phyloP scores from a whole-genome alignment of 2,329 filamentous ascomycete genomes.

The Ophiostoma montium region DNA sequence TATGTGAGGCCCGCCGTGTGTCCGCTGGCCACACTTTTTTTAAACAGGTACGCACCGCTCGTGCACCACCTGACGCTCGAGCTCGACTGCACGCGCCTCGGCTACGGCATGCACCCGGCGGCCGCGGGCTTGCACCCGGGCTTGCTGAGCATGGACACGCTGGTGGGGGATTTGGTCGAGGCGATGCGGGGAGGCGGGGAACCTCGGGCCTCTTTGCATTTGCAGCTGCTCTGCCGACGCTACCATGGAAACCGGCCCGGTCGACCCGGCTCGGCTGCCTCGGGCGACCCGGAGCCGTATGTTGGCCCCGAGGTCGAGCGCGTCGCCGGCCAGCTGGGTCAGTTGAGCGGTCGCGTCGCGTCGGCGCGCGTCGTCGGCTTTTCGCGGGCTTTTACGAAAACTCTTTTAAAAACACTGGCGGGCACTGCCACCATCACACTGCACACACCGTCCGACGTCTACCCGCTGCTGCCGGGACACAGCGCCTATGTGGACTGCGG shows the following conservation, averaged over 20 bases:
- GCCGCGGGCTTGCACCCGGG: slow-evolving; percentile 16
- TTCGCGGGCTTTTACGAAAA: neutral
- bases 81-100: slow-evolving; percentile 26
- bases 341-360: slow-evolving; percentile 18
- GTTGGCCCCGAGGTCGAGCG: slow-evolving; percentile 10
- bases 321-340: slow-evolving; percentile 21
- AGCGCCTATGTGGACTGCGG: slow-evolving; percentile 13
- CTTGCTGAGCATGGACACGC: slow-evolving; percentile 15
- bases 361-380: slow-evolving; percentile 25
- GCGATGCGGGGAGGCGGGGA: neutral
- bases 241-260: slow-evolving; percentile 7
- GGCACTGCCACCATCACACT: slow-evolving; percentile 9
- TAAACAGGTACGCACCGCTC: slow-evolving; percentile 22
- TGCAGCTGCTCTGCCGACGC: slow-evolving; percentile 1
- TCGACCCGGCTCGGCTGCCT: slow-evolving; percentile 8
- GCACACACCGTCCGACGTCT: slow-evolving; percentile 18
- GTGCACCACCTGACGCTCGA: slow-evolving; percentile 26
- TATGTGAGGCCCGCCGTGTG: slow-evolving; percentile 20
- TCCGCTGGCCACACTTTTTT: slow-evolving; percentile 23
- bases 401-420: neutral
- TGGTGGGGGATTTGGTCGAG: slow-evolving; percentile 19
- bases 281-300: slow-evolving; percentile 16
- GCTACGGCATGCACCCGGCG: slow-evolving; percentile 18
- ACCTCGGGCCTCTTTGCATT: neutral
- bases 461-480: slow-evolving; percentile 19